Evolutionary conservation across 441 rosid genomes (phyloP), one percentile per base, ranked within the genome.

Genomic region (Bruguiera hainesii): DNA sequence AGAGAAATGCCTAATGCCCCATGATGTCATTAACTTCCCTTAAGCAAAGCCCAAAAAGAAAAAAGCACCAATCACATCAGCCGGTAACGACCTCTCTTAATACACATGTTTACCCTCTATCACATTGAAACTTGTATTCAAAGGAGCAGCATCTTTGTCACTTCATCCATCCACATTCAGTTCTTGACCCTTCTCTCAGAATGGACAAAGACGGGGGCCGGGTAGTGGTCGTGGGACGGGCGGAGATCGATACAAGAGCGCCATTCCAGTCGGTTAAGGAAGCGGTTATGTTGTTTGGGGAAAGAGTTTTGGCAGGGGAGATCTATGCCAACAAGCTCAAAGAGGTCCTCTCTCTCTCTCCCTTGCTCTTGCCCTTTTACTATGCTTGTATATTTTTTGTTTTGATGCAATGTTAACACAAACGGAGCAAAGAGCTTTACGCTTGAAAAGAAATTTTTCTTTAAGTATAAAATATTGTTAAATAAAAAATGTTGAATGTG

Each of bases 241-340:
- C 82, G 0, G 84, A 82, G 69, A 85, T 88, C 46, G 90, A 88
- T 51, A 88, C 87, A 0, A 65, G 85, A 75, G 76, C 85, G 4
- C 89, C 90, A 1, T 88, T 88, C 77, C 77, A 76, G 68, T 88
- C 90, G 0, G 93, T 88, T 53, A 84, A 75, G 65, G 93, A 88
- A 63, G 93, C 90, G 0, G 84, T 88, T 20, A 53, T 71, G 28
- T 73, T 88, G 73, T 88, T 88, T 57, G 89, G 81, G 33, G 90
- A 88, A 56, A 79, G 78, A 60, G 81, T 88, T 62, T 75, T 88
- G 37, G 89, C 74, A 1, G 88, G 84, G 46, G 90, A 83, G 71
- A 81, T 81, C 42, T 85, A 83, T 75, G 79, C 84, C 71, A 68
- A 51, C 80, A 83, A 81, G 77, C 76, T 89, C 77, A 71, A 59